Evolutionary conservation across 1,284 basidiomycete genomes (phyloP), one percentile per base, ranked within the genome.

Genomic region (Prillingera fragicola): DNA sequence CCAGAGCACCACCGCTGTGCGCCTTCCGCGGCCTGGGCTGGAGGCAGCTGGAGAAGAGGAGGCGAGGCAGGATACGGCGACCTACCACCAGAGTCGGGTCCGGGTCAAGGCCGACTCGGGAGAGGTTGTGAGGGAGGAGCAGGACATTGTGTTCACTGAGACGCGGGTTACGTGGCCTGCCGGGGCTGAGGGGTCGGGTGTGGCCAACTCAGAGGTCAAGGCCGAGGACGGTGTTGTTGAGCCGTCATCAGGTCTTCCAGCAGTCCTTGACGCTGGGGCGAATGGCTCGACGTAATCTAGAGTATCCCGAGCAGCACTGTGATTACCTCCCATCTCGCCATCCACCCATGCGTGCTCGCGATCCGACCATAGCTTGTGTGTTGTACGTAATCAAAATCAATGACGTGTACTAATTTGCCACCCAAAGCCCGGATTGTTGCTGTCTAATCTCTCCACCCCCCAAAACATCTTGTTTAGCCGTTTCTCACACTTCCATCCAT

Each of bases 101-200:
- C 39, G 52, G 10, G 13, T 33, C 15, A 17, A 29, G 3, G 41
- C 47, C 22, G 38, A 23, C 5, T 33, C 8, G 32, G 52, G 39
- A 1, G 39, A 50, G 45, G 29, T 24, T 2, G 45, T 50, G 18
- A 14, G 41, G 3, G 45, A 50, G 39, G 48, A 54, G 36, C 44
- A 46, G 36, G 51, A 49, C 26, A 10, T 53, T 12, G 37, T 47
- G 28, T 41, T 49, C 32, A 47, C 52, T 8, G 48, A 54, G 37
- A 31, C 34, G 14, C 38, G 52, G 14, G 22, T 35, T 1, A 25
- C 37, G 14, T 43, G 41, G 41, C 18, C 23, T 10, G 27, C 27
- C 27, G 10, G 14, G 32, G n/a, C 14, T n/a, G 32, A n/a, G 14
- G n/a, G 26, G n/a, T 28, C n/a, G 8, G 26, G 26, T 9, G n/a